Evolutionary conservation across 179 eudicot species (phyloP).

Genomic region (Spinacia oleracea): DNA sequence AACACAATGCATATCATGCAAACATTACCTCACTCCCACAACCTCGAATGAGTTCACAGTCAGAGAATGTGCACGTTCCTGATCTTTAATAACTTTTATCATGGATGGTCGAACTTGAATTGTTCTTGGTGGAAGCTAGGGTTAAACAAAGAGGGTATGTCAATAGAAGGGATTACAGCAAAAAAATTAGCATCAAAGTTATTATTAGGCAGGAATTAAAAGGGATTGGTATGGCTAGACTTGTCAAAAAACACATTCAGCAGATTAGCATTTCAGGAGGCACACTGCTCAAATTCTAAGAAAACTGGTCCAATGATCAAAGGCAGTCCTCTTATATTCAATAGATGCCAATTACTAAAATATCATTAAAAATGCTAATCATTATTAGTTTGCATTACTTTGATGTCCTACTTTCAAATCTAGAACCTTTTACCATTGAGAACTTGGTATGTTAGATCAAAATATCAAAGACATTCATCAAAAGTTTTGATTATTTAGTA

Average conservation of each 20-base stretch:
- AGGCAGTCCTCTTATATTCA: not conserved
- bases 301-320: no score
- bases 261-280: not conserved
- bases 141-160: not conserved
- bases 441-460: not conserved
- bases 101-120: constrained; percentile 65
- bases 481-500: not conserved
- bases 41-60: constrained; percentile 65
- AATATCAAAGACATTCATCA: not conserved
- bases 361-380: not conserved
- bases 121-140: constrained; percentile 24
- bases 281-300: not conserved
- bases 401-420: not conserved
- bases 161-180: constrained; percentile 25
- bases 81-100: constrained; percentile 62
- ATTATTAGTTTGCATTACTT: not conserved
- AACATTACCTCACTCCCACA: constrained; percentile 50
- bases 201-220: not conserved
- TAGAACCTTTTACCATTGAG: not conserved
- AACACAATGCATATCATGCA: not conserved
- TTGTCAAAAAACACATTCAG: not conserved
- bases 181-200: constrained; percentile 28
- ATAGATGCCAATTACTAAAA: not conserved
- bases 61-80: constrained; percentile 2
- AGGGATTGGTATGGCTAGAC: not conserved